phyloP scores from a whole-genome alignment of 768 basidiomycete species.

The Rhizopogon roseolus region DNA sequence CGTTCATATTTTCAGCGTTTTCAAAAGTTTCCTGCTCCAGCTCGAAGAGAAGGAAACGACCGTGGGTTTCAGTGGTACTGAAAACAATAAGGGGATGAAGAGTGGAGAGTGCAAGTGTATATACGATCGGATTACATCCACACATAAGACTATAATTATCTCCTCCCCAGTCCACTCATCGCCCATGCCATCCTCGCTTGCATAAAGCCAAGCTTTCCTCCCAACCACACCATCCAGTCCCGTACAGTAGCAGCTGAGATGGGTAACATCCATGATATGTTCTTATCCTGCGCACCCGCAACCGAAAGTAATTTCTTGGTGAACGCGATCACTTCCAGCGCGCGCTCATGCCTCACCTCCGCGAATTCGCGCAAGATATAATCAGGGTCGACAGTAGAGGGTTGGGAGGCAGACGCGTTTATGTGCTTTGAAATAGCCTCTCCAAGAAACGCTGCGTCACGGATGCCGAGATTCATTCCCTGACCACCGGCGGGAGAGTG shows the following conservation, averaged over 20 bases:
- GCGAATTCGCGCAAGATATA: slow-evolving; percentile 28
- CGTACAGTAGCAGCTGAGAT: neutral
- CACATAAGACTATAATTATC: neutral
- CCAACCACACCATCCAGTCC: slow-evolving; percentile 1
- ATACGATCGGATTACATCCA: neutral
- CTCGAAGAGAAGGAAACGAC: neutral
- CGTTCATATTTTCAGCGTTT: neutral
- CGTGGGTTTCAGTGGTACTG: too few species aligned
- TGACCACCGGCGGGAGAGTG: slow-evolving; percentile 50
- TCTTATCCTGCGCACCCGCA: slow-evolving; percentile 3
- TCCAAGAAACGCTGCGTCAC: slow-evolving; percentile 42
- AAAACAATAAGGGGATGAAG: too few species aligned
- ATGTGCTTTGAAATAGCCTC: slow-evolving; percentile 30
- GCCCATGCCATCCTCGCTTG: neutral
- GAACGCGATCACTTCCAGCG: slow-evolving; percentile 32
- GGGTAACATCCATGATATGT: neutral
- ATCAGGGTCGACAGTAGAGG: slow-evolving; percentile 14
- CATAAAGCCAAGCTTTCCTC: neutral
- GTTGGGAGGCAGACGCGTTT: neutral
- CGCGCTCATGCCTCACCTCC: slow-evolving; percentile 27
- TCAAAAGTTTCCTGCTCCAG: neutral
- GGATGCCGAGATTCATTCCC: slow-evolving; percentile 45
- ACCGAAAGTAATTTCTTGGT: slow-evolving; percentile 28
- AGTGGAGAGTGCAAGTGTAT: too few species aligned
- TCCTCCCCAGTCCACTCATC: slow-evolving; percentile 2